Evolutionary conservation across 108 stramenopile genomes (phyloP).

Genomic region (Cyclostephanos invisitatus): DNA sequence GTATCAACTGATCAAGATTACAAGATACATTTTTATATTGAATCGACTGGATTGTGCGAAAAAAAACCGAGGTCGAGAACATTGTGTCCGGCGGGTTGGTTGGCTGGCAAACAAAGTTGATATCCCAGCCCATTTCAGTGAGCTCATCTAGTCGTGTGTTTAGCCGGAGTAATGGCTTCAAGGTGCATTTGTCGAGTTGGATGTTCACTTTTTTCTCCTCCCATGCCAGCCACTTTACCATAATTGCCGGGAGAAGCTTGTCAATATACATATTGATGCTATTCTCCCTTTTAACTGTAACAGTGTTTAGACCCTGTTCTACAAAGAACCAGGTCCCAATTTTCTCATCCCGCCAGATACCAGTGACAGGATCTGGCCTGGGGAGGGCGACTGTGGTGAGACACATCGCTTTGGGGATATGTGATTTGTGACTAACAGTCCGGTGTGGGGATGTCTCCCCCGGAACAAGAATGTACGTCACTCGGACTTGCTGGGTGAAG

Average conservation of each 20-base stretch:
- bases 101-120: neutral
- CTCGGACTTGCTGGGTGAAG: neutral
- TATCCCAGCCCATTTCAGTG: neutral
- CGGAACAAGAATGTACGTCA: too few relatives aligned
- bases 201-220: neutral
- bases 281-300: neutral
- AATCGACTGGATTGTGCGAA: constrained; percentile 17
- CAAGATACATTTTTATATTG: constrained; percentile 1
- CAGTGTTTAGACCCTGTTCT: neutral
- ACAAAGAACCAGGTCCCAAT: neutral
- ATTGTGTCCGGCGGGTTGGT: constrained; percentile 15
- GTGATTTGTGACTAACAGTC: too few relatives aligned
- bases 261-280: neutral
- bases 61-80: constrained; percentile 13
- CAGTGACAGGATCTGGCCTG: neutral
- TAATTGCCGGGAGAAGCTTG: constrained; percentile 1
- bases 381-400: neutral
- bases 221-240: constrained; percentile 7
- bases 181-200: constrained; percentile 19
- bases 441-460: too few relatives aligned
- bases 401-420: too few relatives aligned
- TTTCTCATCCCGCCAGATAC: too few relatives aligned
- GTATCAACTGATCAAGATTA: neutral
- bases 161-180: neutral
- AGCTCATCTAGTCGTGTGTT: neutral